Percentiles rank a stretch among this genome's conserved stretches.
Conservation (phyloP, 495 filamentous ascomycete species). For the Entonaema liquescens region DNA sequence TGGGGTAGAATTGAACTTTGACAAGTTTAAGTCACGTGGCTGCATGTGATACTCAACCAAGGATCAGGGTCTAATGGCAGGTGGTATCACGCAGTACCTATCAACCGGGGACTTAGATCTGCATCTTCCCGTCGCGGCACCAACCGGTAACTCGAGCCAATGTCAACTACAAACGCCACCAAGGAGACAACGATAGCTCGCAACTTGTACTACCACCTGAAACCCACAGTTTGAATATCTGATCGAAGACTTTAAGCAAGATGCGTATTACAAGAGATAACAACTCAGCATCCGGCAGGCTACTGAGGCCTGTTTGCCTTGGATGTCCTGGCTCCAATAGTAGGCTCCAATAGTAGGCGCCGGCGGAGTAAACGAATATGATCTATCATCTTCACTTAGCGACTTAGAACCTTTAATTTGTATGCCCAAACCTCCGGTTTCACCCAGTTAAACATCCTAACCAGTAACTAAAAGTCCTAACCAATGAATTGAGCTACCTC, state of each 20-base stretch:
- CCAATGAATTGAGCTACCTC: not conserved
- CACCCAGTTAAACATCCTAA: not conserved
- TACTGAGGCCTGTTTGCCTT: not conserved
- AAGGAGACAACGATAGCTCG: not conserved
- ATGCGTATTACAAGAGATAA: not conserved
- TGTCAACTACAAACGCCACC: constrained; percentile 7
- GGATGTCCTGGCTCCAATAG: not conserved
- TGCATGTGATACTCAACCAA: not conserved
- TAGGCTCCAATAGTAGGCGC: not conserved
- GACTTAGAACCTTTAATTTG: not conserved
- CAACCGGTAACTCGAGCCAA: not conserved
- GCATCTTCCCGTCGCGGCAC: constrained; percentile 1
- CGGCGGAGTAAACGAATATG: not conserved
- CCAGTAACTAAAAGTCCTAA: not conserved
- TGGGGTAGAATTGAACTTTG: no score
- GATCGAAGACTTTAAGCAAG: not conserved
- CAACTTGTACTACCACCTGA: not conserved
- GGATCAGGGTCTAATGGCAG: not conserved
- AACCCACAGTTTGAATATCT: not conserved
- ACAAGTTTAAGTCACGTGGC: not conserved
- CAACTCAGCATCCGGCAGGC: constrained; percentile 5
- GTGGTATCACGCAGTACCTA: not conserved
- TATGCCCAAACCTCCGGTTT: not conserved
- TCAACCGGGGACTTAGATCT: not conserved
- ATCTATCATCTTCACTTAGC: constrained; percentile 1